Base-by-base conservation (phyloP, 257 asterid genomes). In the Scutellaria baicalensis region DNA sequence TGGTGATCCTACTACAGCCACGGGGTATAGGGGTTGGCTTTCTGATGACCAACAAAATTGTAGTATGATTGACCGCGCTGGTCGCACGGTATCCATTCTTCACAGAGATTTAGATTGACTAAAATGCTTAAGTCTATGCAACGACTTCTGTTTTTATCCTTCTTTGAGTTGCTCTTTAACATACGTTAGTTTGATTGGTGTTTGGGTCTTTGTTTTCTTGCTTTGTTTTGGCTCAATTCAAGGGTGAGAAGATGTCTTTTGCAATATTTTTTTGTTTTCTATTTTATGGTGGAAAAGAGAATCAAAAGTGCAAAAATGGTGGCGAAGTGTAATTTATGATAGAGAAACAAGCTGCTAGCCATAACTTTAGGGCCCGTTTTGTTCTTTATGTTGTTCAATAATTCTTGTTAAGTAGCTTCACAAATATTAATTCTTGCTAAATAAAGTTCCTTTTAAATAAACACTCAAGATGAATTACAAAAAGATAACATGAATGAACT, bases 1-100 rank as follows among this genome's bases (percentile, higher is more conserved):
- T 61, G 59, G 90, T 75, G 39, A 77, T 80, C 68, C 74, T 67
- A 54, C 81, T 77, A 86, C 93, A 84, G 11, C 83, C 84, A n/a
- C 89, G 84, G 33, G 33, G 2, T 18, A 77, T 82, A 86, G 0
- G 86, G 89, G 43, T 84, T 80, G 6, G 76, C 81, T 13, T 0
- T 6, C 72, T 73, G 40, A 45, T 78, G 80, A 9, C 55, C 62
- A 27, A 27, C 16, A 59, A 86, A 86, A 72, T 81, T 80, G 73
- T 84, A 84, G 69, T 86, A 86, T 0, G 90, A 82, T 1, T 6
- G 17, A 3, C 93, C 93, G 10, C 85, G 81, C 35, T 31, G 17
- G 57, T 59, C 70, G 67, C 87, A 86, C 0, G 88, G 87, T 14
- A 79, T 72, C 0, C 92, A 87, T 89, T 64, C 33, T 47, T 3